Conservation (phyloP, 2,329 filamentous ascomycete genomes). For the Byssoonygena ceratinophila region DNA sequence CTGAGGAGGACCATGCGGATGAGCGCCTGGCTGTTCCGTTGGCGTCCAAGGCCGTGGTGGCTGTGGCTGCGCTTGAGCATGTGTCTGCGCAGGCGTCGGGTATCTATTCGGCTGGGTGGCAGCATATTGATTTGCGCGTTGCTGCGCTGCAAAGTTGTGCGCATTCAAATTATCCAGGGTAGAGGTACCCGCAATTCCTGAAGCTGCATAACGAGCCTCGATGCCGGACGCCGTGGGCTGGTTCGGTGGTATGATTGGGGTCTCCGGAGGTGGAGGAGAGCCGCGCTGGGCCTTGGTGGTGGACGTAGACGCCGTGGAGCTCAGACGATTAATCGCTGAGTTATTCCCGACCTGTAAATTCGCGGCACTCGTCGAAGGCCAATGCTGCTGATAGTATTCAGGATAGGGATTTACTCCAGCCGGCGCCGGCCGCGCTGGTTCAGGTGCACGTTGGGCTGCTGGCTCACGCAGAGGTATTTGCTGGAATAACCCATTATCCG, state of each 20-base stretch:
- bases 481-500: slow-evolving; percentile 71
- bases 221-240: slow-evolving; percentile 67
- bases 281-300: slow-evolving; percentile 86
- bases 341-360: slow-evolving; percentile 42
- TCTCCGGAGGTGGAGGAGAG: slow-evolving; percentile 90
- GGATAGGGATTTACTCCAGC: slow-evolving; percentile 36
- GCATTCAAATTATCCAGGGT: slow-evolving; percentile 65
- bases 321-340: slow-evolving; percentile 48
- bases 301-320: slow-evolving; percentile 81
- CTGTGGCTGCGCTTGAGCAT: slow-evolving; percentile 29
- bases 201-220: slow-evolving; percentile 80
- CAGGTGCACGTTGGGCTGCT: slow-evolving; percentile 22
- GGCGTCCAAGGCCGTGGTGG: slow-evolving; percentile 74
- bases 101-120: slow-evolving; percentile 35
- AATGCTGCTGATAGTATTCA: slow-evolving; percentile 53
- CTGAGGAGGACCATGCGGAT: slow-evolving; percentile 79
- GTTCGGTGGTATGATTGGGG: slow-evolving; percentile 65
- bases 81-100: slow-evolving; percentile 20
- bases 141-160: slow-evolving; percentile 69
- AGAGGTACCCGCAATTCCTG: slow-evolving; percentile 76
- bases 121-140: slow-evolving; percentile 69
- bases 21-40: slow-evolving; percentile 75
- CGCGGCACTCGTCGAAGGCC: slow-evolving; percentile 38
- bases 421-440: slow-evolving; percentile 16
- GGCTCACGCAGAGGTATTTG: slow-evolving; percentile 41